Evolutionary conservation across 2,329 filamentous ascomycete species (phyloP), one percentile per base, ranked within the genome.

Genomic region (Dactylellina drechsleri): DNA sequence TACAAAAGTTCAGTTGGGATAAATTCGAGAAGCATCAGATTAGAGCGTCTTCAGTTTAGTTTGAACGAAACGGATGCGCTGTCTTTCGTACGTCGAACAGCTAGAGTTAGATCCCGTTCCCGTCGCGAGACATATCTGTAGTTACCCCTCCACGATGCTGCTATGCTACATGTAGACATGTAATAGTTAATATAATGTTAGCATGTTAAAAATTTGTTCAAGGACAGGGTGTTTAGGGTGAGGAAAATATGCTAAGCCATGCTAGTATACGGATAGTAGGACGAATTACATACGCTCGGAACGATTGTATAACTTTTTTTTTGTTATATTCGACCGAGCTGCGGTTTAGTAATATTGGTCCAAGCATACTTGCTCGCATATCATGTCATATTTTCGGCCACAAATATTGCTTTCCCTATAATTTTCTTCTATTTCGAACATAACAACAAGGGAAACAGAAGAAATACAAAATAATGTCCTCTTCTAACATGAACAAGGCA

Each of bases 101-200:
- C 26, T 56, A 47, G 54, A 49, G 16, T 45, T 58, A 64, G 66
- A 64, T 71, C 66, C 59, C 66, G 66, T 65, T 71, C 66, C 66
- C 66, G 66, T 62, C 66, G 66, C 64, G 54, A 71, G 66, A 71
- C 66, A 71, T 58, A n/a, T 23, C 26, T 54, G 50, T 57, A 50
- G 57, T 31, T 36, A 31, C 49, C 49, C 16, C 49, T 13, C 16
- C 15, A 13, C n/a, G 20, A 26, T 13, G 12, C 16, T 20, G 16
- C 49, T 20, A 62, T 62, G 28, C 8, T 13, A 52, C 26, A 50
- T 16, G 43, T 45, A 28, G 16, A 40, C 13, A 54, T 20, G 40
- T 57, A 57, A 52, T 52, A 23, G 18, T 3, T 52, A 52, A 52
- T 18, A 23, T 18, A 20, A 23, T 12, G n/a, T 13, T 18, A 52